Conservation (phyloP, 129 eudicot species). For the Escallonia herrerae region DNA sequence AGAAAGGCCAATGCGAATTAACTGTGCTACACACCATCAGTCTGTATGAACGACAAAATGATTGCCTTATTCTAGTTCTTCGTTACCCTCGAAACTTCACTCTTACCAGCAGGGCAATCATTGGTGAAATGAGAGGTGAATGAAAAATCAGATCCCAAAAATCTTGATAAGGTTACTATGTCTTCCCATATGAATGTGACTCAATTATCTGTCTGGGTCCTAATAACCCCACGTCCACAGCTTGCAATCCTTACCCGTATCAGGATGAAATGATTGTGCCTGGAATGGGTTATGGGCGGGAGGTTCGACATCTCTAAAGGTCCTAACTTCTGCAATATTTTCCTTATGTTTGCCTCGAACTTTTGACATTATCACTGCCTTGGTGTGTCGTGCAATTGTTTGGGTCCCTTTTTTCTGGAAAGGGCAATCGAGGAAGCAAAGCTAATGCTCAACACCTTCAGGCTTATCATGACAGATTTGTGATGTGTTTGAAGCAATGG, state of each 20-base stretch:
- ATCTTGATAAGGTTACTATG: constrained; percentile 18
- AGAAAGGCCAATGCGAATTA: background rate
- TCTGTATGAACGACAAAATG: background rate
- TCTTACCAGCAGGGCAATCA: constrained; percentile 14
- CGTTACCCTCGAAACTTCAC: constrained; percentile 17
- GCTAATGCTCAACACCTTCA: constrained; percentile 1
- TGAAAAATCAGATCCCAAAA: constrained; percentile 5
- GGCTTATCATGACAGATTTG: background rate
- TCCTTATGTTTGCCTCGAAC: background rate
- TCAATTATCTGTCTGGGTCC: constrained; percentile 11
- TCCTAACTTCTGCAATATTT: background rate
- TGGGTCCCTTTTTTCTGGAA: constrained; percentile 11
- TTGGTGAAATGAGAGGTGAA: constrained; percentile 18
- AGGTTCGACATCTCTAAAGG: constrained; percentile 6
- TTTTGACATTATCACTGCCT: background rate
- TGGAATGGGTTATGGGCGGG: no score
- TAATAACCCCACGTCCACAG: constrained; percentile 3
- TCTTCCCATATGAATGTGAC: constrained; percentile 6
- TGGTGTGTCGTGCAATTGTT: background rate
- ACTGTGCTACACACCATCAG: background rate
- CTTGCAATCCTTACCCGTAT: background rate
- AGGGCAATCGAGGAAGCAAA: constrained; percentile 3
- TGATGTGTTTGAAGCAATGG: background rate
- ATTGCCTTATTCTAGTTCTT: constrained; percentile 18
- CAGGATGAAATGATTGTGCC: background rate